Conservation (phyloP, 1,139 yeast species). For the Saccharomycopsis crataegensis region DNA sequence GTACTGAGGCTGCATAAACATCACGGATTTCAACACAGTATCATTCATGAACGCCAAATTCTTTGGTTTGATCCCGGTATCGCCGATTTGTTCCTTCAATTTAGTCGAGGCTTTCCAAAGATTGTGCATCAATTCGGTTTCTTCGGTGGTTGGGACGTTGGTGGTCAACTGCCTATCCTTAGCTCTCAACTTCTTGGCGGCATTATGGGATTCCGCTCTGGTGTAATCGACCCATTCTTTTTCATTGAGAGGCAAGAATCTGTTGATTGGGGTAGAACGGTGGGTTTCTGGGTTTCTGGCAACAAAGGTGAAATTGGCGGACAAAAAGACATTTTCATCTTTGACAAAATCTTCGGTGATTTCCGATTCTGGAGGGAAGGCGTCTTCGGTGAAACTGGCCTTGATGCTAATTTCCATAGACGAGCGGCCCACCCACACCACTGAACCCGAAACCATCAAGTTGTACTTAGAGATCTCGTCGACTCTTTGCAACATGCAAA, state of each 20-base stretch:
- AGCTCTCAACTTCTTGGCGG: slow-evolving; percentile 74
- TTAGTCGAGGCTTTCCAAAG: slow-evolving; percentile 61
- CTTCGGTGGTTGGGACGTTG: slow-evolving; percentile 66
- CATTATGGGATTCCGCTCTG: slow-evolving; percentile 84
- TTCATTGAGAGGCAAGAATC: slow-evolving; percentile 65
- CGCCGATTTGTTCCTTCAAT: slow-evolving; percentile 23
- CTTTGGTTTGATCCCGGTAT: slow-evolving; percentile 31
- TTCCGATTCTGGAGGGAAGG: slow-evolving; percentile 36
- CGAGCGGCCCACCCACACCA: slow-evolving; percentile 89
- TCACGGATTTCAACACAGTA: slow-evolving; percentile 62
- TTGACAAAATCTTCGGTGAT: slow-evolving; percentile 36
- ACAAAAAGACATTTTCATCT: slow-evolving; percentile 53
- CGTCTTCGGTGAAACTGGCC: slow-evolving; percentile 67
- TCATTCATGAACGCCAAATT: slow-evolving; percentile 61
- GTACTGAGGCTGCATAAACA: slow-evolving; percentile 94
- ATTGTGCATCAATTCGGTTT: slow-evolving; percentile 65
- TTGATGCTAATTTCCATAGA: slow-evolving; percentile 93
- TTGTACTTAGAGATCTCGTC: slow-evolving; percentile 72
- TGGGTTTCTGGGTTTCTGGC: slow-evolving; percentile 90
- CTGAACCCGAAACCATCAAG: slow-evolving; percentile 78
- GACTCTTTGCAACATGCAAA: slow-evolving; percentile 77
- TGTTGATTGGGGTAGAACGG: slow-evolving; percentile 77
- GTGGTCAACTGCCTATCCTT: slow-evolving; percentile 47
- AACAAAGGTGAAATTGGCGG: slow-evolving; percentile 91
- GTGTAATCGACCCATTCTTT: slow-evolving; percentile 76